phyloP scores from a whole-genome alignment of 495 filamentous ascomycete species.

The Hyphodiscus hymeniophilus region DNA sequence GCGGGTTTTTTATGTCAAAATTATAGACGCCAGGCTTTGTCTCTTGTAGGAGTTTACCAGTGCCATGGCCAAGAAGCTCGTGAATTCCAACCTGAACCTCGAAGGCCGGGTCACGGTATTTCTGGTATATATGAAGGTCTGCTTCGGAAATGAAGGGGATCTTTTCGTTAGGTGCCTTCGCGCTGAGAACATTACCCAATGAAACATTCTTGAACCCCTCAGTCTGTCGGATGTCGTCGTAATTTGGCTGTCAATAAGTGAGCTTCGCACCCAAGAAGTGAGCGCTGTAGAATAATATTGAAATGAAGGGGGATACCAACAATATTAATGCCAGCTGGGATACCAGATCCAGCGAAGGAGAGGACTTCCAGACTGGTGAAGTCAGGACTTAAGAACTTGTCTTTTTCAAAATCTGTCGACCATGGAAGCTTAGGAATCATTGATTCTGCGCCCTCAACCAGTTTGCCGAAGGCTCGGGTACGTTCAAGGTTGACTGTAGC shows the following conservation, averaged over 20 bases:
- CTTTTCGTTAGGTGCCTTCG: constrained; percentile 81
- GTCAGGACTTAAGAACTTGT: constrained; percentile 87
- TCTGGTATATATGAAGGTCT: constrained; percentile 70
- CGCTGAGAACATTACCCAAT: constrained; percentile 81
- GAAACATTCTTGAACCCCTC: constrained; percentile 98
- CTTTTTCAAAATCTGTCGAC: constrained; percentile 85
- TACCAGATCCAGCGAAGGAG: constrained; percentile 64
- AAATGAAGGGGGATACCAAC: constrained; percentile 1
- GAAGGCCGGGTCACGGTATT: constrained; percentile 76
- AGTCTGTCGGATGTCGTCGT: constrained; percentile 87
- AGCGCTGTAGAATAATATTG: no score
- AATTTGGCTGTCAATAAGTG: constrained; percentile 52
- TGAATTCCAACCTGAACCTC: constrained; percentile 95
- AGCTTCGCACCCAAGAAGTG: not conserved
- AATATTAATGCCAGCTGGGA: constrained; percentile 69
- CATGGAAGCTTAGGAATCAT: constrained; percentile 88
- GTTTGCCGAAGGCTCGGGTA: constrained; percentile 77
- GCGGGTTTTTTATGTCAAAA: constrained; percentile 73
- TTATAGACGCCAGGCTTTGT: constrained; percentile 75
- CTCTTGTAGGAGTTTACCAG: constrained; percentile 90
- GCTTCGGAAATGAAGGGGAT: constrained; percentile 75
- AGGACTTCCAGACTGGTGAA: constrained; percentile 81
- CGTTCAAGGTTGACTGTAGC: constrained; percentile 70
- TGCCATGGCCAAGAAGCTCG: constrained; percentile 92
- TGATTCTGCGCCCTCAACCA: constrained; percentile 70